Base-by-base conservation (phyloP, 1,284 basidiomycete species). In the Ustilago xerochloae region DNA sequence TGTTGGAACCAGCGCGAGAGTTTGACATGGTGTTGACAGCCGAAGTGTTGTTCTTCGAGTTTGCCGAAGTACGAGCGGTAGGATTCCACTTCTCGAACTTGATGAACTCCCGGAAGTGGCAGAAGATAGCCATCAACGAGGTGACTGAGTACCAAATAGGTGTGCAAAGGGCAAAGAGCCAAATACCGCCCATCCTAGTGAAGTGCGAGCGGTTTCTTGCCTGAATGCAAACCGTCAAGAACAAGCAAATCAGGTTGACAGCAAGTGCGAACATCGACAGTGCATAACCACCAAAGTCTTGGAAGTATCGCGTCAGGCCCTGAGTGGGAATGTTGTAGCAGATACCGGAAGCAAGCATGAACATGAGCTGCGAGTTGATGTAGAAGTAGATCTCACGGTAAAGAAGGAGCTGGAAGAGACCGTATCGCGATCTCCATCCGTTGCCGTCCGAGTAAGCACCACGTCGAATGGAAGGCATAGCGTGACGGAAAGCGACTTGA, bases 341-440 rank as follows among this genome's bases (percentile, higher is more conserved):
- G 54, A 79, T 75, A 43, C 63, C 67, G 5, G 71, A 75, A 1
- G 75, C 51, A 18, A 78, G 64, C 54, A 81, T 57, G 35, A 68
- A 68, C 47, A 61, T 43, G 35, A 78, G 62, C 61, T 81, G 78
- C 13, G 63, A 65, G 56, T 72, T 68, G 61, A 81, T 62, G 61
- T 80, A 78, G 29, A 80, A 80, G 62, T 75, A 81, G 38, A 77
- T 32, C 52, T 80, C 79, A 33, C 78, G 64, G 63, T 77, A 80
- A 36, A 69, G 50, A 9, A 80, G 74, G 7, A 81, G 63, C 58
- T 74, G 73, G 60, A 81, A 70, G 43, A 81, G 66, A 54, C 79
- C 77, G 26, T 67, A 8, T 12, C 79, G 63, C 29, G 69, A 73
- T 15, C 78, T 58, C 62, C 65, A 73, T 28, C 63, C 56, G 57